phyloP scores from a whole-genome alignment of 2,329 filamentous ascomycete genomes.

The Chaetomium olivaceum region DNA sequence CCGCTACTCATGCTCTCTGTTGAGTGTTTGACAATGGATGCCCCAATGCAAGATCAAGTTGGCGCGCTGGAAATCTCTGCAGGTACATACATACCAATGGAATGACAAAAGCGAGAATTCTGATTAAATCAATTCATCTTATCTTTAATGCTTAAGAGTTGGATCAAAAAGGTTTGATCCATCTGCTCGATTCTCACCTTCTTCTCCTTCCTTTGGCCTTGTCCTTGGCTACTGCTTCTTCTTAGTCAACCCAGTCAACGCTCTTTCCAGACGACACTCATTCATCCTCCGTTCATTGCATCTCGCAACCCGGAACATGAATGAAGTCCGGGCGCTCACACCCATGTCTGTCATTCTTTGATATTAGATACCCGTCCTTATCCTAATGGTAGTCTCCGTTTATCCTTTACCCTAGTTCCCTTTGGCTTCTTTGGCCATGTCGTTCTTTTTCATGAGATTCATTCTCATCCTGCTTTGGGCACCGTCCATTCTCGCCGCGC shows the following conservation, averaged over 20 bases:
- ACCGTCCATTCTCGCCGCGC: slow-evolving; percentile 49
- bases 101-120: neutral
- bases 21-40: neutral
- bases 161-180: neutral
- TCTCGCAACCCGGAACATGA: neutral
- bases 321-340: neutral
- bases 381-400: neutral
- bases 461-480: slow-evolving; percentile 44
- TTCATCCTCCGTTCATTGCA: neutral
- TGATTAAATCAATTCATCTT: neutral
- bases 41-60: neutral
- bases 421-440: slow-evolving; percentile 5
- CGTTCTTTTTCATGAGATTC: slow-evolving; percentile 9
- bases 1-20: neutral
- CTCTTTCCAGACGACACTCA: neutral
- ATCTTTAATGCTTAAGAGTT: neutral
- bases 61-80: neutral
- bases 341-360: neutral
- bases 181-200: neutral
- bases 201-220: neutral
- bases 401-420: neutral
- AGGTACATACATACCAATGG: neutral
- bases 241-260: neutral
- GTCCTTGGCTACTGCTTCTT: neutral
- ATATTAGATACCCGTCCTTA: neutral